Percentiles rank a stretch among this genome's conserved stretches.
Conservation (phyloP, 2,329 filamentous ascomycete genomes). For the Diaporthe ampelina region DNA sequence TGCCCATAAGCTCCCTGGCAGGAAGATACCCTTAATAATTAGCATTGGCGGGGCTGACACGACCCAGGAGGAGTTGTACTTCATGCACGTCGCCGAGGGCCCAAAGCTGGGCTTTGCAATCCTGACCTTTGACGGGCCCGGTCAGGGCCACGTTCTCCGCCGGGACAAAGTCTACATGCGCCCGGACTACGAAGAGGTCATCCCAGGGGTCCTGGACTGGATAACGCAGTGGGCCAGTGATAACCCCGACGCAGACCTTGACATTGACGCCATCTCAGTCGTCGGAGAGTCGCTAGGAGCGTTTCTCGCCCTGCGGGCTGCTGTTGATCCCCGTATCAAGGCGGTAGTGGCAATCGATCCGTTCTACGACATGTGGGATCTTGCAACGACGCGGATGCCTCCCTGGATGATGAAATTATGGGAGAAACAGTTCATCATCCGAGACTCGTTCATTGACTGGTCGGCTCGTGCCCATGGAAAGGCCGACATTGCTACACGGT, state of each 20-base stretch:
- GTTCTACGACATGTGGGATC: not conserved
- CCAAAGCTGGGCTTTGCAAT: constrained; percentile 56
- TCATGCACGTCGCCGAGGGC: constrained; percentile 44
- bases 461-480: too few relatives aligned
- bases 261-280: constrained; percentile 41
- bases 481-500: too few relatives aligned
- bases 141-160: constrained; percentile 54
- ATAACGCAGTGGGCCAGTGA: too few relatives aligned
- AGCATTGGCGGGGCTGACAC: constrained; percentile 52
- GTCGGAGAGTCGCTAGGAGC: constrained; percentile 58
- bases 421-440: too few relatives aligned
- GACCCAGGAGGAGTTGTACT: constrained; percentile 58
- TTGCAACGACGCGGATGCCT: not conserved
- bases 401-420: too few relatives aligned
- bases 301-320: constrained; percentile 60
- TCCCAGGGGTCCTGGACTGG: too few relatives aligned
- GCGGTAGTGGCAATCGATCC: constrained; percentile 52
- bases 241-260: too few relatives aligned
- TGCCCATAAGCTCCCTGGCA: too few relatives aligned
- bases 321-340: constrained; percentile 56
- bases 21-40: too few relatives aligned
- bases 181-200: too few relatives aligned
- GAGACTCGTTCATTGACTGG: too few relatives aligned
- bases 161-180: too few relatives aligned
- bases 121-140: constrained; percentile 61